Base-by-base conservation (phyloP, 2,329 filamentous ascomycete species). In the Penicillium corylophilum region DNA sequence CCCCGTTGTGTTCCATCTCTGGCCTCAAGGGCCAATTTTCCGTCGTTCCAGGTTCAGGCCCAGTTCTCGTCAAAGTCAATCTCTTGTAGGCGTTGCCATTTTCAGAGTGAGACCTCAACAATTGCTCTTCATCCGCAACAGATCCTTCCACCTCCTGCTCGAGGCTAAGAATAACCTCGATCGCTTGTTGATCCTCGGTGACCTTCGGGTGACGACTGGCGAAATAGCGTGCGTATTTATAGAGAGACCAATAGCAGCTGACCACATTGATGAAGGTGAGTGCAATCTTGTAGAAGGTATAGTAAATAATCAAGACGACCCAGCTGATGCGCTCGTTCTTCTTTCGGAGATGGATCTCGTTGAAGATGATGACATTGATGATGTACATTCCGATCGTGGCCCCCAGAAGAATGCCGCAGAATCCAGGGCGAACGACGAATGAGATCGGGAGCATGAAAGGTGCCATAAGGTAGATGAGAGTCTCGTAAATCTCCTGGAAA, bases 401-500 rank as follows among this genome's bases (percentile, higher is more conserved):
- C 7, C 60, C 64, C 16, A 74, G 62, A 1, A 79, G 57, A 40
- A 71, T 71, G 7, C 65, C 69, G 33, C 66, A 71, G 54, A 78
- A 78, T 1, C 50, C 55, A 9, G 75, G 76, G 10, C 70, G 64
- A 16, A 76, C 71, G 38, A 72, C 62, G 51, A 79, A 72, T 0
- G 74, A 74, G 5, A 79, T 75, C 1, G 74, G 74, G 0, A 79
- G 61, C 13, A 77, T 64, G 50, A 79, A 76, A 1, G 76, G 76
- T 1, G 74, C 72, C 28, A 76, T 56, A 15, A 79, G 66, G 54
- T 77, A 77, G 20, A 79, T 66, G 1, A 79, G 59, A 1, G 75
- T 77, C 55, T 77, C 75, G 50, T 78, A 78, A 18, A 77, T 65
- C 66, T 79, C 77, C 55, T 78, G 74, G 41, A 77, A 72, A 15